These are phyloP conservation scores for Mortierella sp. DNA, from an alignment of 371 early-diverging fungal genomes.

Conservation along the genomic window DNA sequence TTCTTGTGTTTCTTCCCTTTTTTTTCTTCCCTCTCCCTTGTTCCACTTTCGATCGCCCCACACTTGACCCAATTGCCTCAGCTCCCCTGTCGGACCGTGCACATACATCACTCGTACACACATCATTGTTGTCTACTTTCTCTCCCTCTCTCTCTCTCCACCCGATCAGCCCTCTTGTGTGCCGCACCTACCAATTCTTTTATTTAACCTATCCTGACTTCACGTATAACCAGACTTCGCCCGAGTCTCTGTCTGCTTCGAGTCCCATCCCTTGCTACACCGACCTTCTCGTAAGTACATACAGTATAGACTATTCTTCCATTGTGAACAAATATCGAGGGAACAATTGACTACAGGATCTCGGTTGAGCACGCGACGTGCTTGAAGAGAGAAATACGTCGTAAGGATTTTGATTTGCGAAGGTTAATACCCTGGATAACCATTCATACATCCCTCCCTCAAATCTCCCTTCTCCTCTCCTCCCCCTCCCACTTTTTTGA, in stretches of 20 bases:
- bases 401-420: too few species aligned
- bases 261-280: not conserved
- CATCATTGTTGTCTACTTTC: not conserved
- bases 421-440: too few species aligned
- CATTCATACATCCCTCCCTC: too few species aligned
- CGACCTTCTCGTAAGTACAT: too few species aligned
- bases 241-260: not conserved
- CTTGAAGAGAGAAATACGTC: too few species aligned
- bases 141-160: not conserved
- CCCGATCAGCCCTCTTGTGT: not conserved
- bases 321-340: too few species aligned
- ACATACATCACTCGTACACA: not conserved
- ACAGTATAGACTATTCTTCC: too few species aligned
- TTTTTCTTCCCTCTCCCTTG: constrained; percentile 2
- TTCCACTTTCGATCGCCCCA: constrained; percentile 1
- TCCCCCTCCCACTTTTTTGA: not conserved
- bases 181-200: not conserved
- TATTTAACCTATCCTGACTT: constrained; percentile 1
- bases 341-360: too few species aligned
- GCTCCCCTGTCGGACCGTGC: not conserved
- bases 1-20: constrained; percentile 10
- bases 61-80: not conserved
- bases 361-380: too few species aligned
- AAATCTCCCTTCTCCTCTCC: not conserved
- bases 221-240: too few species aligned